Conservation (phyloP, 2,329 filamentous ascomycete genomes). For the Hymenoscyphus occultus region DNA sequence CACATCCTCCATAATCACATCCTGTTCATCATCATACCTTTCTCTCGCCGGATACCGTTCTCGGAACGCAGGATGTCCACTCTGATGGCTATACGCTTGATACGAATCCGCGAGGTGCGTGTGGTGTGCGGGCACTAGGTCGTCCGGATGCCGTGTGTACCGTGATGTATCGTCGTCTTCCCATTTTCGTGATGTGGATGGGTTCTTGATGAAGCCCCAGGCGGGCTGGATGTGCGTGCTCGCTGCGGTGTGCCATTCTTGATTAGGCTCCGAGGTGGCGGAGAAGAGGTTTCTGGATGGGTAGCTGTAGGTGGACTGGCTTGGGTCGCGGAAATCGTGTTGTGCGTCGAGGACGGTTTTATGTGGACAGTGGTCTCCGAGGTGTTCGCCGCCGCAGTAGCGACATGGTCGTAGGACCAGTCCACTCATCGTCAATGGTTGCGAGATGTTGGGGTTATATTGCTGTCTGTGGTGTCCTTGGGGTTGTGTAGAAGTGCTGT, state of each 20-base stretch:
- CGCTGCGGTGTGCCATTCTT: not conserved
- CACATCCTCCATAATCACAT: constrained; percentile 6
- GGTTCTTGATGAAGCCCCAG: not conserved
- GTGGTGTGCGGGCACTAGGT: not conserved
- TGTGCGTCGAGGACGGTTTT: not conserved
- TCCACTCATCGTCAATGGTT: not conserved
- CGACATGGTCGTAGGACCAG: not conserved
- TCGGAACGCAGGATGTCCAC: not conserved
- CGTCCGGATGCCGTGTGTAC: not conserved
- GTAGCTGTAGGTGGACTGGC: not conserved
- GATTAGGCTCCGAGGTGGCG: not conserved
- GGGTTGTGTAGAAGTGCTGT: not conserved
- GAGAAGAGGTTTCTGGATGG: not conserved
- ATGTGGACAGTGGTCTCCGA: not conserved
- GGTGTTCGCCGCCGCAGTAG: constrained; percentile 1
- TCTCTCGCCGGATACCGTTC: not conserved
- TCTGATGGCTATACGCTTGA: not conserved
- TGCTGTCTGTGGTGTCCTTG: not conserved
- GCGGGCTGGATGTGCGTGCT: not conserved
- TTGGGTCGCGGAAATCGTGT: not conserved
- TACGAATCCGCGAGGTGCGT: not conserved
- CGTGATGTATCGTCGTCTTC: not conserved
- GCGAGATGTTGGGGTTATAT: not conserved
- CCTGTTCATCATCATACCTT: not conserved
- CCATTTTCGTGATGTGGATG: not conserved